A percentile compares a stretch with the other conserved stretches of the same genome.
Evolutionary conservation across 2,329 filamentous ascomycete genomes (phyloP).

Genomic region (Fonsecaea erecta): DNA sequence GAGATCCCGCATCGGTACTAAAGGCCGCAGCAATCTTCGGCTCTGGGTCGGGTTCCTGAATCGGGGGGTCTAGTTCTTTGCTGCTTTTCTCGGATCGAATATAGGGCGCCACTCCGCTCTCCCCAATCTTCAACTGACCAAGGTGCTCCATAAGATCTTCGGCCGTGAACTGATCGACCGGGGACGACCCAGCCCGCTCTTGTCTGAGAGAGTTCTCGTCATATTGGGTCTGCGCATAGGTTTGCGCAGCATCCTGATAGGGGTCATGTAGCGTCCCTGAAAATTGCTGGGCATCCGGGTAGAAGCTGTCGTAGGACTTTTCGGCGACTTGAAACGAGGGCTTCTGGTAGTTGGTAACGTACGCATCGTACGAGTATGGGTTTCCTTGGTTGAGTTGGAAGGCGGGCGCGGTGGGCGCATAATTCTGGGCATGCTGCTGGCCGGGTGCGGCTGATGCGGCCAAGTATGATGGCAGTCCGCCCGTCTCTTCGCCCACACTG

Average conservation of each 20-base stretch:
- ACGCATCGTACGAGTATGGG: conserved; percentile 27
- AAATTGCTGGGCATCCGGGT: conserved; percentile 25
- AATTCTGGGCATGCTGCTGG: conserved; percentile 27
- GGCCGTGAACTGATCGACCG: conserved; percentile 67
- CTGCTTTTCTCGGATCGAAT: conserved; percentile 67
- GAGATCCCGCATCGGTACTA: conserved; percentile 71
- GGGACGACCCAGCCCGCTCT: conserved; percentile 38
- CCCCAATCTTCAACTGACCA: conserved; percentile 84
- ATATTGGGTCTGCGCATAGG: conserved; percentile 22
- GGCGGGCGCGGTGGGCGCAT: conserved; percentile 20
- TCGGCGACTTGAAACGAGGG: conserved; percentile 19
- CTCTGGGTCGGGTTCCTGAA: conserved; percentile 76
- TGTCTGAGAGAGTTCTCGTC: conserved; percentile 18
- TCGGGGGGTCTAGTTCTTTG: conserved; percentile 59
- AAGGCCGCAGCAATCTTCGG: conserved; percentile 66
- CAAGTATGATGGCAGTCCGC: conserved; percentile 18
- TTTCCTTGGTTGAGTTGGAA: conserved; percentile 22
- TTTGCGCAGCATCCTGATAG: conserved; percentile 20
- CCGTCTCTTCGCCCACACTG: conserved; percentile 16
- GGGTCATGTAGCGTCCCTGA: conserved; percentile 17
- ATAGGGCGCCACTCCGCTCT: conserved; percentile 86
- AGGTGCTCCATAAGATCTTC: conserved; percentile 78
- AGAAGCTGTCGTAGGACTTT: conserved; percentile 27
- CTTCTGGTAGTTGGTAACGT: conserved; percentile 27
- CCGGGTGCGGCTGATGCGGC: conserved; percentile 13